A percentile compares a stretch with the other conserved stretches of the same genome.
phyloP scores from a whole-genome alignment of 2,329 filamentous ascomycete genomes.

The Colletotrichum sp. region DNA sequence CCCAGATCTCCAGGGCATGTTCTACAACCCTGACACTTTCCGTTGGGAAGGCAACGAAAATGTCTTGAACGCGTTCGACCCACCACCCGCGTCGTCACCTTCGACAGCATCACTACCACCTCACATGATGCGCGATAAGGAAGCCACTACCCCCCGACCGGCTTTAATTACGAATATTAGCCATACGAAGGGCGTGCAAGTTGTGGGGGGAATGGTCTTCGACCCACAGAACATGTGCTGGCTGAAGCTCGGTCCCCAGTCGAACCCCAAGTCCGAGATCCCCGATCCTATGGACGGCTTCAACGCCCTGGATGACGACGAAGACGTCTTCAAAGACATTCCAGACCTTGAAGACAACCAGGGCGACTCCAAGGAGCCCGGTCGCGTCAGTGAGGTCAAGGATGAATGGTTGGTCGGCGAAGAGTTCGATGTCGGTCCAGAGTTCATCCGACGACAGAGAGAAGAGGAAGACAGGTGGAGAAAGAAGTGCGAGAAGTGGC shows the following conservation, averaged over 20 bases:
- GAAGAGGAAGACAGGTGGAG: constrained; percentile 94
- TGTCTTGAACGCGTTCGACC: constrained; percentile 78
- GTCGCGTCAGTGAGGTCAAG: constrained; percentile 64
- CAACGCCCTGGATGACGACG: constrained; percentile 81
- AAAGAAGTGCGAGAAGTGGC: constrained; percentile 87
- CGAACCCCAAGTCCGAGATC: constrained; percentile 51
- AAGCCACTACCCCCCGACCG: constrained; percentile 65
- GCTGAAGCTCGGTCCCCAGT: constrained; percentile 74
- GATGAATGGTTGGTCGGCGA: constrained; percentile 90
- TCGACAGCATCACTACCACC: constrained; percentile 52
- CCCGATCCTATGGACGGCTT: constrained; percentile 67
- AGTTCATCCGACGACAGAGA: constrained; percentile 86
- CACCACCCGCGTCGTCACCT: constrained; percentile 59
- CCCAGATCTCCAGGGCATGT: constrained; percentile 90
- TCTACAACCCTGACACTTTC: constrained; percentile 86
- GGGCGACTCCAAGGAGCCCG: constrained; percentile 52
- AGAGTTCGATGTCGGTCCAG: constrained; percentile 96
- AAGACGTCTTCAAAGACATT: constrained; percentile 94
- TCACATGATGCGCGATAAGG: constrained; percentile 56
- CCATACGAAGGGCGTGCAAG: constrained; percentile 83
- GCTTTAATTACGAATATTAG: constrained; percentile 93
- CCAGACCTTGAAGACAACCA: constrained; percentile 82
- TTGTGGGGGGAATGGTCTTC: constrained; percentile 98
- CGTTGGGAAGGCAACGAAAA: constrained; percentile 98
- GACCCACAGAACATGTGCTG: constrained; percentile 98